Conservation (phyloP, 768 basidiomycete genomes). For the Sporobolomyces pararoseus region DNA sequence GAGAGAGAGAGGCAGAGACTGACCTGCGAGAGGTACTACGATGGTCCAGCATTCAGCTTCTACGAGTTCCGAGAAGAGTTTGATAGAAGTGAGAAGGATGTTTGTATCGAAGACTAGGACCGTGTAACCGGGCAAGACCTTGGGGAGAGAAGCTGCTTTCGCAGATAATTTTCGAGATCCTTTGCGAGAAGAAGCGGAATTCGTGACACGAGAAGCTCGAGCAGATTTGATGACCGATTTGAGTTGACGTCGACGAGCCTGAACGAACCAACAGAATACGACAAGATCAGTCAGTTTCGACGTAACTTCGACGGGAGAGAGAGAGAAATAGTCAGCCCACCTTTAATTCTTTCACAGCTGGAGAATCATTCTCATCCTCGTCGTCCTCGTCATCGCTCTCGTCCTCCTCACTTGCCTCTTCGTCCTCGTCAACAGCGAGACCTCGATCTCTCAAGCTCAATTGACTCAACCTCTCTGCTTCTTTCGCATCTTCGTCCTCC, state of each 20-base stretch:
- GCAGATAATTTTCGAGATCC: constrained; percentile 47
- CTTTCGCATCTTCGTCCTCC: constrained; percentile 65
- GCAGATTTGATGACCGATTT: constrained; percentile 58
- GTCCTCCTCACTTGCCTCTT: constrained; percentile 43
- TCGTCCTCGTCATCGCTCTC: constrained; percentile 57
- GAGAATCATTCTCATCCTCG: constrained; percentile 52
- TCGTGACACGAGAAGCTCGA: constrained; percentile 40
- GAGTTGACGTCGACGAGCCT: constrained; percentile 73
- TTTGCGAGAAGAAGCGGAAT: constrained; percentile 33
- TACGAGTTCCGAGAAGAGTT: constrained; percentile 67
- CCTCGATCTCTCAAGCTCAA: constrained; percentile 60
- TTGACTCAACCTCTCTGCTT: constrained; percentile 64
- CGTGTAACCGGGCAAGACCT: constrained; percentile 77
- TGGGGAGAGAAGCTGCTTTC: constrained; percentile 51
- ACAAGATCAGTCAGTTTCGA: no score
- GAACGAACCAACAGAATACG: no score
- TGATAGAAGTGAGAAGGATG: constrained; percentile 78
- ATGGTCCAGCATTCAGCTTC: constrained; percentile 81
- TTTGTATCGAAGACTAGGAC: constrained; percentile 92
- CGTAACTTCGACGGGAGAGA: not conserved
- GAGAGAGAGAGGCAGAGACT: constrained; percentile 12
- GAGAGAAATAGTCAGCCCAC: constrained; percentile 50
- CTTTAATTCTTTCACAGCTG: constrained; percentile 67
- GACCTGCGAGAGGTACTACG: constrained; percentile 73
- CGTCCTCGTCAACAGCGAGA: constrained; percentile 51